These are phyloP conservation scores for Globisporangium mamillatum DNA, from an alignment of 352 stramenopile genomes.

Conservation along the genomic window DNA sequence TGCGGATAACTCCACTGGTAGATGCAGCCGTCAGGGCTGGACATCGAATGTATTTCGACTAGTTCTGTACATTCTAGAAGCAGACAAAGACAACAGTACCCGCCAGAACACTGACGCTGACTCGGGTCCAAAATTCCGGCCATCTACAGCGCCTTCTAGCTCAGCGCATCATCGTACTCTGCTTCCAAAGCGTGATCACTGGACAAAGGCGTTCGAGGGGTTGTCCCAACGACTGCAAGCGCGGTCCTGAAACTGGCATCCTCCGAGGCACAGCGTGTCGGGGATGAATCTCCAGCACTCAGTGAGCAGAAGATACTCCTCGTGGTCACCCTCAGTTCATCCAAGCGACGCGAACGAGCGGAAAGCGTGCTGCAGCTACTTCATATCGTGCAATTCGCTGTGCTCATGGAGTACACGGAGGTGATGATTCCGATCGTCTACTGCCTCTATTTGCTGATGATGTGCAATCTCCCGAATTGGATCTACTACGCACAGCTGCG, in stretches of 20 bases:
- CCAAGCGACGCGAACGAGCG: not conserved
- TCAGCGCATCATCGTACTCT: too few relatives aligned
- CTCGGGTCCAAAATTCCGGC: too few relatives aligned
- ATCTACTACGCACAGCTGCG: conserved; percentile 28
- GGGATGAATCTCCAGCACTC: not conserved
- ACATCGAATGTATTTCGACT: not conserved
- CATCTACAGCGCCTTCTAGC: too few relatives aligned
- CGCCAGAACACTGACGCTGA: too few relatives aligned
- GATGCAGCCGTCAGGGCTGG: not conserved
- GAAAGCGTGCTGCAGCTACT: conserved; percentile 8
- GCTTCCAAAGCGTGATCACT: too few relatives aligned
- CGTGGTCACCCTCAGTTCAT: not conserved
- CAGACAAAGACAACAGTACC: not conserved
- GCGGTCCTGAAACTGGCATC: not conserved
- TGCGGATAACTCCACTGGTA: not conserved
- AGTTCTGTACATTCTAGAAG: not conserved
- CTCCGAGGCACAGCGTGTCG: too few relatives aligned
- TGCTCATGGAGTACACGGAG: conserved; percentile 18
- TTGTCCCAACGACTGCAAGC: not conserved
- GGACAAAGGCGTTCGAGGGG: too few relatives aligned
- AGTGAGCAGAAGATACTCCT: not conserved
- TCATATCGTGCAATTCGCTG: conserved; percentile 11
- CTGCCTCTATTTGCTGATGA: conserved; percentile 3
- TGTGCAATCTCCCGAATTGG: conserved; percentile 24
- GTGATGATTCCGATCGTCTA: conserved; percentile 19